A percentile compares a stretch with the other conserved stretches of the same genome.
These are phyloP conservation scores for Xylaria sp. DNA, from an alignment of 2,329 filamentous ascomycete genomes.

Conservation along the genomic window DNA sequence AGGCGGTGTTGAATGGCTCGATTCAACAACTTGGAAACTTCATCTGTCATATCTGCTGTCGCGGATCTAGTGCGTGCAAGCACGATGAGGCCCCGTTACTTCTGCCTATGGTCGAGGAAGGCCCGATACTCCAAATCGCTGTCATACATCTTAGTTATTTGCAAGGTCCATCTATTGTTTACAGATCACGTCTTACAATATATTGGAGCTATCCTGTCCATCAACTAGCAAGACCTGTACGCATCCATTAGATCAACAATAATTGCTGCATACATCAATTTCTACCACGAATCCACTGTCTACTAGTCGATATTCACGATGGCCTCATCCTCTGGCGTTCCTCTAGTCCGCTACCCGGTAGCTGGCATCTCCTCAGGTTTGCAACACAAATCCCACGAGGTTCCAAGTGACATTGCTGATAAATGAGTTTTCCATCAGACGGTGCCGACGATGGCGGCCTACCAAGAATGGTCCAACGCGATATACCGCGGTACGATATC, in stretches of 20 bases:
- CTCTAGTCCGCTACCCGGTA: background rate
- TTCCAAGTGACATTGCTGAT: slow-evolving; percentile 1
- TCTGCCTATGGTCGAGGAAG: background rate
- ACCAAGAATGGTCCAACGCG: background rate
- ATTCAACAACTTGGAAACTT: no score
- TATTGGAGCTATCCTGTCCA: background rate
- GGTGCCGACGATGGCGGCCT: background rate
- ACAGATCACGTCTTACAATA: background rate
- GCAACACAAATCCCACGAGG: background rate
- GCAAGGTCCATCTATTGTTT: background rate
- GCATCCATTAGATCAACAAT: background rate
- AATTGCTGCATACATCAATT: background rate
- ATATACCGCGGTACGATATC: slow-evolving; percentile 18
- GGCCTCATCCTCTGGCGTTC: background rate
- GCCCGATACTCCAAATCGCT: background rate
- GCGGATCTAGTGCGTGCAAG: background rate
- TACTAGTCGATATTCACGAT: background rate
- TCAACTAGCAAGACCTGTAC: background rate
- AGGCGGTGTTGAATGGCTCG: background rate
- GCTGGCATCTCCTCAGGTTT: slow-evolving; percentile 10
- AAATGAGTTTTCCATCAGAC: slow-evolving; percentile 3
- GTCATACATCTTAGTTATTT: background rate
- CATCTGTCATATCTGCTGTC: background rate
- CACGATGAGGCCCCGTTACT: background rate
- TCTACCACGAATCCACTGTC: background rate